phyloP scores from a whole-genome alignment of 108 stramenopile genomes.

The Asterionellopsis glacialis region DNA sequence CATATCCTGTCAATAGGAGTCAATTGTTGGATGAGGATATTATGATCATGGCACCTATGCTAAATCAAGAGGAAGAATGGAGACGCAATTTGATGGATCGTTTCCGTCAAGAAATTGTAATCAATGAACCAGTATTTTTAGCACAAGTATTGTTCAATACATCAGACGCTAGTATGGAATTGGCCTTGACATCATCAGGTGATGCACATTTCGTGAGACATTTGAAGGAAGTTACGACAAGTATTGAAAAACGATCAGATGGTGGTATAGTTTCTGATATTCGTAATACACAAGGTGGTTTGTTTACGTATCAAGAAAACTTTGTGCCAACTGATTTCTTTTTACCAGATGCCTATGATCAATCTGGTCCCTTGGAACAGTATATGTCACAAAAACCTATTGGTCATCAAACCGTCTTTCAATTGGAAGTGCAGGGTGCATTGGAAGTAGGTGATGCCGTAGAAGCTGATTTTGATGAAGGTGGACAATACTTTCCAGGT shows the following conservation, averaged over 20 bases:
- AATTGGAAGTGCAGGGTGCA: constrained; percentile 20
- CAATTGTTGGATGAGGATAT: neutral
- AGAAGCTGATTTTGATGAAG: too few species aligned
- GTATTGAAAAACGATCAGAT: constrained; percentile 11
- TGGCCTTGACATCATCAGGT: constrained; percentile 10
- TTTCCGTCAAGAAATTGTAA: constrained; percentile 18
- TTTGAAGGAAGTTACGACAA: constrained; percentile 6
- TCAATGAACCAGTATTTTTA: constrained; percentile 16
- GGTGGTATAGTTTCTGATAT: constrained; percentile 13
- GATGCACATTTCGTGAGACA: constrained; percentile 19
- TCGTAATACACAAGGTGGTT: constrained; percentile 17
- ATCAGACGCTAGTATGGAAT: constrained; percentile 17
- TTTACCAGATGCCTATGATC: constrained; percentile 50
- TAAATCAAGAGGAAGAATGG: constrained; percentile 10
- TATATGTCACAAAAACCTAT: constrained; percentile 51
- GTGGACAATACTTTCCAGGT: too few species aligned
- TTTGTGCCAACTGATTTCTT: constrained; percentile 7
- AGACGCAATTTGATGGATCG: constrained; percentile 23
- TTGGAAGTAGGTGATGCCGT: too few species aligned
- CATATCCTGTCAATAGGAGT: neutral
- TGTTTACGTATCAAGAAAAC: too few species aligned
- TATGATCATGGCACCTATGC: constrained; percentile 6
- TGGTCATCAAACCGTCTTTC: constrained; percentile 57
- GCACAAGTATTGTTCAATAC: constrained; percentile 27
- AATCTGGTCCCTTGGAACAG: constrained; percentile 44